Evolutionary conservation across 2,329 filamentous ascomycete genomes (phyloP), one percentile per base, ranked within the genome.

Genomic region (Exophiala oligosperma): DNA sequence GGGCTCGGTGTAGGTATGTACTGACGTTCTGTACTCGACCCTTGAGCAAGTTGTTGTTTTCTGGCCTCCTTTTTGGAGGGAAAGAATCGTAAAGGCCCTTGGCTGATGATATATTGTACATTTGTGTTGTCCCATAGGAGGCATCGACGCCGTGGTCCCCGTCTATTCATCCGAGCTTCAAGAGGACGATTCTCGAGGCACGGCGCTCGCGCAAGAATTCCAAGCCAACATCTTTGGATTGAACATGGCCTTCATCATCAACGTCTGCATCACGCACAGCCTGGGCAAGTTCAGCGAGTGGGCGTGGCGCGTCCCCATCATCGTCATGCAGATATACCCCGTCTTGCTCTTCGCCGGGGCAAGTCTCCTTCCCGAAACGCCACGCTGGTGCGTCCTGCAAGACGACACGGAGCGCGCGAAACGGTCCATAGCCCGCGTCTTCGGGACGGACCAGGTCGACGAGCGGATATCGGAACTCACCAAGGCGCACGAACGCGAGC

Each of bases 221-320:
- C 84, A 86, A 67, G 81, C 79, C 69, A 87, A 87, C 63, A 86
- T 87, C 61, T 82, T 85, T 56, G 83, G 84, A 0, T 69, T 87
- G 1, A 76, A 85, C 58, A 79, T 84, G 77, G 84, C 83, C 0
- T 86, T 85, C 67, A 78, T 74, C 0, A 80, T 86, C 68, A 87
- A 86, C 63, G 71, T 86, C 1, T 75, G 71, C 1, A 76, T 84
- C 2, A 86, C 83, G 0, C 70, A 79, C 4, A 67, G 69, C 0
- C 73, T 86, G 3, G 82, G 83, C 2, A 85, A 85, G 63, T 67
- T 72, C 6, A 81, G 74, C 63, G 76, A 86, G 65, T 86, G 83
- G 84, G 83, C 84, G 0, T 87, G 84, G 84, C 74, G 84, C 26
- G 75, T 79, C 2, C 84, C 84, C 0, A 86, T 87, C 62, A 77